Evolutionary conservation across 2,329 filamentous ascomycete genomes (phyloP).

Genomic region (Lasiodiplodia sp.): DNA sequence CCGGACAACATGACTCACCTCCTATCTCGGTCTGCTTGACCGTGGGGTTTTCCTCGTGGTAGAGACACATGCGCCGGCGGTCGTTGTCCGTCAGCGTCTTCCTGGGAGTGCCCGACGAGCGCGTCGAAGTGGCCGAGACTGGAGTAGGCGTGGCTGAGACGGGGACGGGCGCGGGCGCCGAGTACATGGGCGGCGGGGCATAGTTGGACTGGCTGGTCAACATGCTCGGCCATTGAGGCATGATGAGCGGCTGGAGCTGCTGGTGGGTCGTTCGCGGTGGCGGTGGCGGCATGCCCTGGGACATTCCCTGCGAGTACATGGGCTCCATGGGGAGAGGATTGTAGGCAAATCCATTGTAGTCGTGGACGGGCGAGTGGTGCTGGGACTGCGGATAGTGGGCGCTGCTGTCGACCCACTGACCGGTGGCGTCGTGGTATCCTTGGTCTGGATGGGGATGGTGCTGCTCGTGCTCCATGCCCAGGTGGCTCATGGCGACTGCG

Average conservation of each 20-base stretch:
- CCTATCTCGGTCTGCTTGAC: constrained; percentile 97
- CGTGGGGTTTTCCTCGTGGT: constrained; percentile 86
- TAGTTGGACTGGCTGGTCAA: constrained; percentile 52
- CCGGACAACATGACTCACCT: constrained; percentile 58
- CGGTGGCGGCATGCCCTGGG: constrained; percentile 42
- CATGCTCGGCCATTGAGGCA: constrained; percentile 51
- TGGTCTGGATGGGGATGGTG: constrained; percentile 33
- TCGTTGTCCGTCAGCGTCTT: constrained; percentile 92
- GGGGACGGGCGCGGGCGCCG: constrained; percentile 46
- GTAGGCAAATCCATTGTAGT: constrained; percentile 50
- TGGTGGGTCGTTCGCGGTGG: constrained; percentile 50
- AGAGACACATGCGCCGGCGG: constrained; percentile 90
- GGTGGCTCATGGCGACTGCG: constrained; percentile 46
- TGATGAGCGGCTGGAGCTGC: constrained; percentile 51
- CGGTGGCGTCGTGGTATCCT: constrained; percentile 41
- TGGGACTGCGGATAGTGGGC: constrained; percentile 42
- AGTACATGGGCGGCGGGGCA: constrained; percentile 42
- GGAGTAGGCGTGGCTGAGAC: constrained; percentile 45
- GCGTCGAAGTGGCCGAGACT: constrained; percentile 49
- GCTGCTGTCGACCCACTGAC: constrained; percentile 42
- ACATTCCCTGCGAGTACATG: constrained; percentile 37
- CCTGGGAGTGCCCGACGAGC: constrained; percentile 69
- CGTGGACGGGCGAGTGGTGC: constrained; percentile 50
- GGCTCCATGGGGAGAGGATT: constrained; percentile 50
- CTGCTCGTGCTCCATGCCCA: constrained; percentile 52